These are phyloP conservation scores for Coemansia sp. DNA, from an alignment of 192 early-diverging fungal genomes.

Conservation along the genomic window DNA sequence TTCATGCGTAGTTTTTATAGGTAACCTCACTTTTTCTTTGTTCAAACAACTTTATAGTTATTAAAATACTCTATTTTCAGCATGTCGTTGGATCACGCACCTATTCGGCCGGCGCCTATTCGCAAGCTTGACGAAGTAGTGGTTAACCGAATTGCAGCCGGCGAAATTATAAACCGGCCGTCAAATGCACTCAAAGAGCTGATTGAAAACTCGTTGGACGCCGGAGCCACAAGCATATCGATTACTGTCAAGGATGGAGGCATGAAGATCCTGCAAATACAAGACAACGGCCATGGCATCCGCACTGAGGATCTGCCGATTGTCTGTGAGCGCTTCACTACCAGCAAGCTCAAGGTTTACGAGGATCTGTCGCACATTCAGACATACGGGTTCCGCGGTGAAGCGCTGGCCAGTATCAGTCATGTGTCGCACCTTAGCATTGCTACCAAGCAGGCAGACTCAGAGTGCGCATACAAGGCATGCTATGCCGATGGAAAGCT, in stretches of 20 bases:
- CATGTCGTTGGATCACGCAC: not conserved
- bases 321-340: constrained; percentile 95
- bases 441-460: constrained; percentile 73
- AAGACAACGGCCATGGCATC: constrained; percentile 95
- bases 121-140: constrained; percentile 80
- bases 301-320: constrained; percentile 83
- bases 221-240: constrained; percentile 81
- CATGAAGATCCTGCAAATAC: constrained; percentile 89
- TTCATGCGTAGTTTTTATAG: too few species aligned
- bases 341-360: constrained; percentile 83
- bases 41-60: not conserved
- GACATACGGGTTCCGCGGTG: constrained; percentile 96
- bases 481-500: constrained; percentile 86
- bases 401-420: constrained; percentile 94
- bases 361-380: constrained; percentile 82
- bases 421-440: constrained; percentile 92
- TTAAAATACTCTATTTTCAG: not conserved
- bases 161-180: constrained; percentile 96
- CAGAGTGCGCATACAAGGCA: constrained; percentile 75
- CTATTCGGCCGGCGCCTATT: constrained; percentile 58
- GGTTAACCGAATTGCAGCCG: constrained; percentile 95
- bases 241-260: constrained; percentile 88
- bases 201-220: constrained; percentile 95
- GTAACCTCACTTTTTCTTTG: not conserved
- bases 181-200: constrained; percentile 96